Evolutionary conservation across 345 rosid species (phyloP).

Genomic region (Populus nigra): DNA sequence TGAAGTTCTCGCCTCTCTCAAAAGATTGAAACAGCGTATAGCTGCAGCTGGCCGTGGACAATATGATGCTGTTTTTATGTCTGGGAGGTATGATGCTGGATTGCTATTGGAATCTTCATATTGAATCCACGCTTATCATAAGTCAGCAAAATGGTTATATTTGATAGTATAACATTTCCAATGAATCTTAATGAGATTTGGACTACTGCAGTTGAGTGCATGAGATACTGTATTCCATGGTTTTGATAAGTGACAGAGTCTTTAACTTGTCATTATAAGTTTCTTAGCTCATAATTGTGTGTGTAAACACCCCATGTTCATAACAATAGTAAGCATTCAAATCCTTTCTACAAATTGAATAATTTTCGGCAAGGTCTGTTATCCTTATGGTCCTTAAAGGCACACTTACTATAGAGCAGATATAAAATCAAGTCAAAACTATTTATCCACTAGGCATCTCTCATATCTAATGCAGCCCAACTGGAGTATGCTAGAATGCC

Average conservation of each 20-base stretch:
- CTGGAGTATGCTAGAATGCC: too few relatives aligned
- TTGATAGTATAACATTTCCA: neutral
- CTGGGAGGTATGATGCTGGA: conserved; percentile 70
- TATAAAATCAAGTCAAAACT: neutral
- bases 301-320: neutral
- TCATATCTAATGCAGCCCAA: too few relatives aligned
- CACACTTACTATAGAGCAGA: neutral
- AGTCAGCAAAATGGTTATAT: neutral
- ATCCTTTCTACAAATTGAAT: neutral
- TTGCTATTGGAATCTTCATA: neutral
- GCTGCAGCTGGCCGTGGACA: conserved; percentile 75
- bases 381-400: neutral
- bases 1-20: conserved; percentile 81
- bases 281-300: neutral
- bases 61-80: conserved; percentile 88
- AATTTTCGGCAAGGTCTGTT: neutral
- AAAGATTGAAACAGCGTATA: conserved; percentile 73
- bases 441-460: too few relatives aligned
- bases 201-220: neutral
- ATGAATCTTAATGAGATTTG: neutral
- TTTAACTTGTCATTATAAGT: neutral
- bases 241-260: neutral
- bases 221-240: neutral
- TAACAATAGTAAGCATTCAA: neutral
- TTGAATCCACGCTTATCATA: neutral